These are phyloP conservation scores for Penicillium verrucosum DNA, from an alignment of 2,329 filamentous ascomycete species.

Conservation along the genomic window DNA sequence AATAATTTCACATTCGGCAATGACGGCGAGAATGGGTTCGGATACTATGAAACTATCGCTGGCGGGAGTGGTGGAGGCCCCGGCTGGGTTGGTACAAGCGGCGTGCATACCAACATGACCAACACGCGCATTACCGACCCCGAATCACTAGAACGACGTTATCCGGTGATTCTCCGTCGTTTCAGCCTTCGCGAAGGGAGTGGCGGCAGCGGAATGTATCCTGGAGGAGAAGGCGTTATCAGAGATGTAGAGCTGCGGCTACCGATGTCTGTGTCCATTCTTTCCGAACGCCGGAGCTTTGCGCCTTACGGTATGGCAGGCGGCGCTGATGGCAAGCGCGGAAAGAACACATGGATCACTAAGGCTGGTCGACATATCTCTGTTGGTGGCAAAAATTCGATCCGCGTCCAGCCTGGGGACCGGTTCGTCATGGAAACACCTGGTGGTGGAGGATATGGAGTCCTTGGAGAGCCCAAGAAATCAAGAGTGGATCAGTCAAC, in stretches of 20 bases:
- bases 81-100: slow-evolving; percentile 67
- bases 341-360: slow-evolving; percentile 74
- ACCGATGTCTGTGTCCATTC: slow-evolving; percentile 69
- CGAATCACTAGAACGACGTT: slow-evolving; percentile 72
- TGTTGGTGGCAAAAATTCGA: slow-evolving; percentile 20
- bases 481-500: not conserved
- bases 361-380: not conserved
- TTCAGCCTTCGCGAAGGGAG: slow-evolving; percentile 63
- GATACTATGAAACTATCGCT: slow-evolving; percentile 79
- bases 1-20: slow-evolving; percentile 44
- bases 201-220: slow-evolving; percentile 61
- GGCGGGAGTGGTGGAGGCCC: slow-evolving; percentile 71
- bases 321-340: slow-evolving; percentile 70
- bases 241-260: slow-evolving; percentile 77
- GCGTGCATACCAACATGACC: slow-evolving; percentile 78
- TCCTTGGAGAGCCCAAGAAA: not conserved
- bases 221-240: slow-evolving; percentile 70
- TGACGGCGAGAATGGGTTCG: slow-evolving; percentile 48
- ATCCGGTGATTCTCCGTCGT: slow-evolving; percentile 67
- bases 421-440: slow-evolving; percentile 20
- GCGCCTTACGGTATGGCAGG: slow-evolving; percentile 75
- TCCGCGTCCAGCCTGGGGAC: slow-evolving; percentile 19
- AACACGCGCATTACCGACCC: slow-evolving; percentile 79
- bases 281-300: slow-evolving; percentile 69
- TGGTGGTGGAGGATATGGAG: slow-evolving; percentile 13